Evolutionary conservation across 345 rosid species (phyloP), one percentile per base, ranked within the genome.

Genomic region (Eucalyptus regnans): DNA sequence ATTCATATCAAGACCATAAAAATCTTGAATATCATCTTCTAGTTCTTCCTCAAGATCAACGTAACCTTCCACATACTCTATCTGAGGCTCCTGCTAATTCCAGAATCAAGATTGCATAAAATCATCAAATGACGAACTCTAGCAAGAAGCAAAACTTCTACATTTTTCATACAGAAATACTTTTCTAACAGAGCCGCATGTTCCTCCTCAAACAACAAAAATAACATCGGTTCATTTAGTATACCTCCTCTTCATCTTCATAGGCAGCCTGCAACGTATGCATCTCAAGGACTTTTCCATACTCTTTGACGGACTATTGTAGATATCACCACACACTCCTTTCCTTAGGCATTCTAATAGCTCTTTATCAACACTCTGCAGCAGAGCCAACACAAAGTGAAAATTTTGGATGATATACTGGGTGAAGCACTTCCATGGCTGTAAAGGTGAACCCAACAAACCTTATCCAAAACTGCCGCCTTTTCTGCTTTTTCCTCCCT

Each of bases 1-100:
- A 2, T 89, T 90, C 16, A 93, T 86, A 64, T 91, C 92, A 86
- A 92, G 64, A 84, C 92, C 93, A 89, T 86, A 93, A 88, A 95
- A 93, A 91, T 97, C 98, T 96, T 97, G 99, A 37, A 97, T 96
- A 88, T 97, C 99, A n/a, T 96, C 96, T 91, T 96, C 99, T 50
- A 96, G 97, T 89, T 96, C 98, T 88, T 93, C 97, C 87, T 94
- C 97, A 50, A 96, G 95, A 56, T 94, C 99, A 66, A 94, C 96
- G 91, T 91, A 92, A 44, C 94, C 96, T 92, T 96, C 98, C 87
- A 97, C 97, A 90, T 93, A 97, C 92, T 97, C 98, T 85, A 93
- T 90, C 89, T 92, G 93, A 86, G 90, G 90, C 86, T 94, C 99
- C 98, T 94, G 94, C 90, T 90, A 71, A 89, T 90, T 90, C 86